Conservation (phyloP, 2,329 filamentous ascomycete species). For the Exophiala dermatitidis region DNA sequence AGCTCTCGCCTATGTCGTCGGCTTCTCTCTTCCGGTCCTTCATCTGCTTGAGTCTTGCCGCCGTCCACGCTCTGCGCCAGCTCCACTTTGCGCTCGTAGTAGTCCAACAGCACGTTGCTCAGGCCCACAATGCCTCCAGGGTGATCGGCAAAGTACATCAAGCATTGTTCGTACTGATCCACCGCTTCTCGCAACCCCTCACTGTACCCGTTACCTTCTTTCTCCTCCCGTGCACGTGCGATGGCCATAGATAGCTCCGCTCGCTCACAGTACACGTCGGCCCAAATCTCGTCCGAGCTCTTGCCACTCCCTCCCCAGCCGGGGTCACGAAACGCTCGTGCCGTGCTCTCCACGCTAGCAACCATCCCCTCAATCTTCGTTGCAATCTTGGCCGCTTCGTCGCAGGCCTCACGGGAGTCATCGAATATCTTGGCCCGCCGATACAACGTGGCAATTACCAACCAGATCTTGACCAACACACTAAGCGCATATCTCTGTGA, state of each 20-base stretch:
- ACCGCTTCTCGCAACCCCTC: constrained; percentile 59
- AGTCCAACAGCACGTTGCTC: constrained; percentile 76
- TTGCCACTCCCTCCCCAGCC: constrained; percentile 69
- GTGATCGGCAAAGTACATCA: constrained; percentile 74
- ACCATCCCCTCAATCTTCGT: constrained; percentile 62
- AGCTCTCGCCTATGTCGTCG: constrained; percentile 13
- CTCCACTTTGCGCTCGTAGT: constrained; percentile 55
- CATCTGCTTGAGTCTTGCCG: constrained; percentile 12
- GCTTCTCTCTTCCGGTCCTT: constrained; percentile 6
- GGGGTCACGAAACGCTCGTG: constrained; percentile 54
- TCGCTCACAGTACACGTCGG: constrained; percentile 72
- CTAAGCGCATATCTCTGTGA: constrained; percentile 50
- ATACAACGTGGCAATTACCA: constrained; percentile 84
- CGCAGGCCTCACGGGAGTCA: constrained; percentile 70
- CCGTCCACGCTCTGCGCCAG: constrained; percentile 29
- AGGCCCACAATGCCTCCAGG: constrained; percentile 71
- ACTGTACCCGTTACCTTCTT: constrained; percentile 14
- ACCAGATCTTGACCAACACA: constrained; percentile 72
- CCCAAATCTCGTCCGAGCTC: constrained; percentile 77
- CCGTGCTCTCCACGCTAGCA: constrained; percentile 54
- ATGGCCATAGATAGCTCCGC: constrained; percentile 60
- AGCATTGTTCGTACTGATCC: constrained; percentile 70
- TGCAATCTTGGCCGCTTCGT: constrained; percentile 73
- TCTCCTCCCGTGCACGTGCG: constrained; percentile 32
- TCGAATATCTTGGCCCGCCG: constrained; percentile 70